Percentiles rank a stretch among this genome's conserved stretches.
These are phyloP conservation scores for Drechslerella coelobrocha DNA, from an alignment of 2,329 filamentous ascomycete genomes.

Conservation along the genomic window DNA sequence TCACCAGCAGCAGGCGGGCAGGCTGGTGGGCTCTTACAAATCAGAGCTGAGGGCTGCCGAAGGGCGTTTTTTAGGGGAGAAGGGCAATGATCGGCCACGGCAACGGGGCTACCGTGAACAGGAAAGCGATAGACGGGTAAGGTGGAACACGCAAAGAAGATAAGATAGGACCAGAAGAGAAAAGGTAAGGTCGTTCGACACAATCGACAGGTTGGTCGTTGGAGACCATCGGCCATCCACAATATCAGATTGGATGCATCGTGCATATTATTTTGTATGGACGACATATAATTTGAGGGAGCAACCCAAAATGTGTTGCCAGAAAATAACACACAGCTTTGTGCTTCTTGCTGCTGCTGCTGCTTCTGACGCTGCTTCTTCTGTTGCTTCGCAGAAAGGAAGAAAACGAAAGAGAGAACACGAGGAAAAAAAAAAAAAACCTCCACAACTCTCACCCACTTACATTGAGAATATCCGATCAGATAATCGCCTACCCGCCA, in stretches of 20 bases:
- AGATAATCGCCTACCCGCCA: too few species aligned
- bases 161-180: background rate
- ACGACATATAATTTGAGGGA: background rate
- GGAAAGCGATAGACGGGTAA: background rate
- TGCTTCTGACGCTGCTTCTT: too few species aligned
- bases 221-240: too few species aligned
- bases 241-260: too few species aligned
- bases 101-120: background rate
- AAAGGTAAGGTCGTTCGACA: too few species aligned
- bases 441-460: too few species aligned
- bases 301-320: background rate
- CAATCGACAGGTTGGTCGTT: too few species aligned
- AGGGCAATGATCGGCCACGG: conserved; percentile 39
- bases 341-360: background rate
- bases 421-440: conserved; percentile 16
- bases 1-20: conserved; percentile 12
- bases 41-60: conserved; percentile 33
- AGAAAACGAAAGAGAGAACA: background rate
- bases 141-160: background rate
- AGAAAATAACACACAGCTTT: background rate
- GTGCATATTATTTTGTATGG: background rate
- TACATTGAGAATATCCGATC: too few species aligned
- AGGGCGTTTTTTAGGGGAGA: conserved; percentile 14
- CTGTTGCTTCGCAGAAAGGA: too few species aligned
- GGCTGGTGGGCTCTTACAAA: conserved; percentile 38